phyloP scores from a whole-genome alignment of 2,329 filamentous ascomycete genomes.

The Xylariaceae sp. region DNA sequence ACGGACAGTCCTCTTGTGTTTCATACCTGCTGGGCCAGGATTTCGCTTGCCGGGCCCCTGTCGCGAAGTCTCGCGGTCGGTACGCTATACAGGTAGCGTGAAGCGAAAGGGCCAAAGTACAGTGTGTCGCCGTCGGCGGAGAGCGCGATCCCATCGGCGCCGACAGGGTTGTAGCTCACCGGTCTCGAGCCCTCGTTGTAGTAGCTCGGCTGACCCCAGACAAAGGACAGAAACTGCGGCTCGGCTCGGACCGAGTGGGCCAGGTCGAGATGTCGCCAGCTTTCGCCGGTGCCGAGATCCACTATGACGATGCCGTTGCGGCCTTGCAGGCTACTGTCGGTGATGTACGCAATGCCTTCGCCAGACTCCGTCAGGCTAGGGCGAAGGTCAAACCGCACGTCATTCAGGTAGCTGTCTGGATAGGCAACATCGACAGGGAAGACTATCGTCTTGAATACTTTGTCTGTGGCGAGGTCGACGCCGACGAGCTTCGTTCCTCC shows the following conservation, averaged over 20 bases:
- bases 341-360: conserved; percentile 47
- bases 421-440: conserved; percentile 41
- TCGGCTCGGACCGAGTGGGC: conserved; percentile 36
- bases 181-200: conserved; percentile 31
- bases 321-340: conserved; percentile 43
- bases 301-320: conserved; percentile 45
- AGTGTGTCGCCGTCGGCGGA: conserved; percentile 42
- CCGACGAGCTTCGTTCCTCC: conserved; percentile 48
- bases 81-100: conserved; percentile 37
- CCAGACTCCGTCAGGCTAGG: conserved; percentile 35
- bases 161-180: conserved; percentile 37
- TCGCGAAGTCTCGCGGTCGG: conserved; percentile 38
- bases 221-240: conserved; percentile 40
- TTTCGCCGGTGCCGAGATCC: conserved; percentile 42
- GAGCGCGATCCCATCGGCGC: conserved; percentile 46
- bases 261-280: conserved; percentile 44
- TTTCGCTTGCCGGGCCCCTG: conserved; percentile 32
- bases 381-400: conserved; percentile 48
- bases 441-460: conserved; percentile 44
- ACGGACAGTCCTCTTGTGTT: too few relatives aligned
- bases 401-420: conserved; percentile 46
- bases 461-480: conserved; percentile 40
- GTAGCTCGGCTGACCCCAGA: conserved; percentile 45
- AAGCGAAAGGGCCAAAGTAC: conserved; percentile 41
- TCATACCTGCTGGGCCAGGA: conserved; percentile 23